Conservation (phyloP, 768 basidiomycete species). For the Terana coerulea region DNA sequence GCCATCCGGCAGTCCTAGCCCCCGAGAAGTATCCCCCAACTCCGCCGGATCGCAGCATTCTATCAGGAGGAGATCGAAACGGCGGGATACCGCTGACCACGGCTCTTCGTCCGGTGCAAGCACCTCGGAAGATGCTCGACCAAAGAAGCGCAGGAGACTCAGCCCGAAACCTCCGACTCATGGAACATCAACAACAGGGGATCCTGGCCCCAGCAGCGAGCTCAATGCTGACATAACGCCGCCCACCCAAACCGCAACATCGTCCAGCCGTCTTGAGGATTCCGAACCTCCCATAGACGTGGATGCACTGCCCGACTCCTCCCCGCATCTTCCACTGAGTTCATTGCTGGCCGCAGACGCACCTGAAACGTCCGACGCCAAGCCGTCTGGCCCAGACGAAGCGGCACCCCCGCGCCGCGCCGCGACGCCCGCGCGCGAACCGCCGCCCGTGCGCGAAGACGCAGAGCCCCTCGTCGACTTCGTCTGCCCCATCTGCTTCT, state of each 20-base stretch:
- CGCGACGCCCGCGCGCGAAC: background rate
- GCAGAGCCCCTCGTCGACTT: slow-evolving; percentile 50
- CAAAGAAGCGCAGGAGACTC: slow-evolving; percentile 2
- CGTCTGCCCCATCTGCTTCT: slow-evolving; percentile 79
- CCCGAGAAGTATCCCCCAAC: too few relatives aligned
- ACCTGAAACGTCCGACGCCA: background rate
- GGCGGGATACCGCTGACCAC: too few relatives aligned
- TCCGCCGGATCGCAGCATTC: too few relatives aligned
- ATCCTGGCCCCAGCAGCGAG: background rate
- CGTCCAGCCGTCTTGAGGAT: background rate
- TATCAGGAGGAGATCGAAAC: too few relatives aligned
- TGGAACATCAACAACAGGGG: background rate
- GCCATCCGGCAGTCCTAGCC: too few relatives aligned
- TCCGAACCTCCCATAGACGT: background rate
- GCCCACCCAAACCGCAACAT: background rate
- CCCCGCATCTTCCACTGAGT: background rate
- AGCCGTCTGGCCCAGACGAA: background rate
- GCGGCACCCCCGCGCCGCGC: background rate
- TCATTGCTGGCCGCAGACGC: background rate
- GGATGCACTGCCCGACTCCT: background rate
- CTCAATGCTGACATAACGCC: background rate
- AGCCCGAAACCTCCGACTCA: background rate
- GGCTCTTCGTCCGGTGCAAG: too few relatives aligned
- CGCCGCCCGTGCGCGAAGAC: slow-evolving; percentile 11
- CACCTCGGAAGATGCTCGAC: too few relatives aligned